Base-by-base conservation (phyloP, 139 green algal species). In the Tetratostichococcus sp. region DNA sequence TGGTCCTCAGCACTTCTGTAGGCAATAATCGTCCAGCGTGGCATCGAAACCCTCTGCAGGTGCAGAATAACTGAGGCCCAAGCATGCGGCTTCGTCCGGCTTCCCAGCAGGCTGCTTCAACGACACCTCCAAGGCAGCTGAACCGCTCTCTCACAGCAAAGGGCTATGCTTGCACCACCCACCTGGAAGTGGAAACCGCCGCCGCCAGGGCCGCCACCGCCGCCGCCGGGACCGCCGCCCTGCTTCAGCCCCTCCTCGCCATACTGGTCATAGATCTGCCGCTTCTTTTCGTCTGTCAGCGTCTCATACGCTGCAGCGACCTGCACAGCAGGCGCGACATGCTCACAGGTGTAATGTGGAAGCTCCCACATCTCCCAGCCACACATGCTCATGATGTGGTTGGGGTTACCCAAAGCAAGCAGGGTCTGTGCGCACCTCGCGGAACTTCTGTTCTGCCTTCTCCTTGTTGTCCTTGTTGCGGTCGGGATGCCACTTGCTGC, bases 401-500 rank as follows among this genome's bases (percentile, higher is more conserved):
- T 33, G 35, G 62, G n/a, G 21, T 71, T 43, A 71, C 14, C 42
- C 31, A 71, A 3, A n/a, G 2, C 21, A 32, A 1, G 0, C 22
- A 59, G 21, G 22, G 32, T 28, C 17, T 3, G n/a, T 21, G 32
- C 30, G 32, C n/a, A 88, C 77, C 72, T 90, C 88, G 33, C 77
- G 83, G 74, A 97, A 97, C 35, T 85, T 86, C 30, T 92, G 73
- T 42, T 95, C 90, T 4, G 92, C 91, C 43, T 88, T 82, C 30
- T 95, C 84, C 28, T 91, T 88, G 42, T 95, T 91, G 76, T 93
- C 88, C 4, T 83, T 80, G 69, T 95, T 94, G 21, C 91, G 79
- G 70, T 96, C 91, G 4, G 93, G 93, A 65, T 97, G 93, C 82
- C 90, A 97, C 66, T 92, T 91, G 30, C 82, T 89, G 73, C 28